Base-by-base conservation (phyloP, 2,329 filamentous ascomycete genomes). In the Penicillium hesseltinei region DNA sequence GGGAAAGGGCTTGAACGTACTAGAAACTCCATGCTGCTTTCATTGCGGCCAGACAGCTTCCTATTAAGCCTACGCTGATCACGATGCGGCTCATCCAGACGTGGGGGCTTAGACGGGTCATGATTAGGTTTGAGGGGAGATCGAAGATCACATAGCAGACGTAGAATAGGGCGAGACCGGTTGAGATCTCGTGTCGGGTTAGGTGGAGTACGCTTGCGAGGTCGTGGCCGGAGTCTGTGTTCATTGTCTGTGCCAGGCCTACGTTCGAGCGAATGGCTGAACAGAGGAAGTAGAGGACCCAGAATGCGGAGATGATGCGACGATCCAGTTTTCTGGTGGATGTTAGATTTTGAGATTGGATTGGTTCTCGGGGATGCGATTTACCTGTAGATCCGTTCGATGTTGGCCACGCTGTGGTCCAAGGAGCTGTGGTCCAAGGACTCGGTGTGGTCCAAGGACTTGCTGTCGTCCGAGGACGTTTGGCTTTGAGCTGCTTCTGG, bases 191-290 rank as follows among this genome's bases (percentile, higher is more conserved):
- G 66, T 89, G 89, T 10, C 87, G 76, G 0, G 85, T 86, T 62
- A 96, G 78, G 58, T 85, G 71, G 50, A 96, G 82, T 38, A 88
- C 82, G 2, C 84, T 83, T 64, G 83, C 83, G n/a, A 96, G 84
- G 70, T 94, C 88, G 71, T 96, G 91, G 35, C 83, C 82, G 42
- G 82, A 76, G 19, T 82, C 76, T 31, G 75, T 76, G 76, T 96
- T 96, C 92, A 96, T 96, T 1, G 92, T 96, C 77, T 96, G 91
- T n/a, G 92, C 90, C 65, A 96, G 86, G 60, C 91, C 91, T 63
- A 96, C 90, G 75, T 95, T 96, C 68, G 91, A 94, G 51, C 91
- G 87, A 68, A 96, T 94, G 59, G 91, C 92, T 0, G 91, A 94
- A 80, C 91, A 94, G 62, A 96, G 83, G 71, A 96, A 96, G 78